Percentiles rank a stretch among this genome's conserved stretches.
phyloP scores from a whole-genome alignment of 1,284 basidiomycete genomes.

The Exsudoporus floridanus region DNA sequence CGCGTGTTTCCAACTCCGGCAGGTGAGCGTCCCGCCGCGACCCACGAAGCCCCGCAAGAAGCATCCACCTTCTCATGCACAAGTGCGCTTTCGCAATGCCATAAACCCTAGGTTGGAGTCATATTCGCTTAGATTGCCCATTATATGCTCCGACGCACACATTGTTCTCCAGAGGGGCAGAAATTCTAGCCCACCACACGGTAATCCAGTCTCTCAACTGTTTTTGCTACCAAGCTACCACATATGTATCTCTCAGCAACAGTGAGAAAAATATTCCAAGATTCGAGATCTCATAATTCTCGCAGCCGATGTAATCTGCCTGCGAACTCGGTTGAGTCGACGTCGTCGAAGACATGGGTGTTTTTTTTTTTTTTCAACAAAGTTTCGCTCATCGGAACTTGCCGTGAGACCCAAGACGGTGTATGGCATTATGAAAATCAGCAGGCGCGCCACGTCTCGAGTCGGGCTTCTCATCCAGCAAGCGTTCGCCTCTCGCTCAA shows the following conservation, averaged over 20 bases:
- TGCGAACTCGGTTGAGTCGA: not conserved
- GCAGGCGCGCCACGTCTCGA: not conserved
- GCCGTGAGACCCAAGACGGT: not conserved
- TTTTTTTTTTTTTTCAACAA: slow-evolving; percentile 3
- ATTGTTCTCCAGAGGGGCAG: slow-evolving; percentile 2
- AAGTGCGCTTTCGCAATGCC: slow-evolving; percentile 11
- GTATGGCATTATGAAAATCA: slow-evolving; percentile 3
- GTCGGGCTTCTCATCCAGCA: not conserved
- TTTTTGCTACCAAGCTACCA: no score
- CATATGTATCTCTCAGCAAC: no score
- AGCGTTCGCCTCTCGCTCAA: not conserved
- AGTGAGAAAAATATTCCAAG: not conserved
- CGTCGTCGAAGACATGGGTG: not conserved
- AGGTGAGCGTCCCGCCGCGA: slow-evolving; percentile 13
- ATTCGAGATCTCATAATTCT: not conserved
- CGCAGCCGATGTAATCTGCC: not conserved
- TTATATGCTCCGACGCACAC: slow-evolving; percentile 1
- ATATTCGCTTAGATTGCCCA: slow-evolving; percentile 17
- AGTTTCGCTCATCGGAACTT: slow-evolving; percentile 4
- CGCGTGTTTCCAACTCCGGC: slow-evolving; percentile 21
- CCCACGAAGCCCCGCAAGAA: slow-evolving; percentile 18
- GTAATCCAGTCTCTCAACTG: no score
- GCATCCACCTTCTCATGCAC: slow-evolving; percentile 13
- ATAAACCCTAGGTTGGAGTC: slow-evolving; percentile 11
- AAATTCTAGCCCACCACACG: no score